phyloP scores from a whole-genome alignment of 1,139 yeast genomes.

The Scheffersomyces stambukii region DNA sequence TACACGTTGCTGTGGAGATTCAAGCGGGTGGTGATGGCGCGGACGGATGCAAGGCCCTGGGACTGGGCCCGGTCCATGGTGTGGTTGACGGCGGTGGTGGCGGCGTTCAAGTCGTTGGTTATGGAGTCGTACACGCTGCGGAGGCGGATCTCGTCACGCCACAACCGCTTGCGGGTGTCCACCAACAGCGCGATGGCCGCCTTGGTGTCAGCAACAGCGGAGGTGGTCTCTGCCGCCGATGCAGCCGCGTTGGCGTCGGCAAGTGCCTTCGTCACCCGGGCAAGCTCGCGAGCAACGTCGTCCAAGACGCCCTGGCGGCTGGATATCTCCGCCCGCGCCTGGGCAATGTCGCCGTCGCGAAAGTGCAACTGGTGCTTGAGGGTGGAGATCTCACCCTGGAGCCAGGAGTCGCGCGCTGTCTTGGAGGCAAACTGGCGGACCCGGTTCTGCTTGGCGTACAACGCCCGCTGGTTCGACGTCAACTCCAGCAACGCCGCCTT shows the following conservation, averaged over 20 bases:
- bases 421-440: slow-evolving; percentile 54
- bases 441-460: slow-evolving; percentile 74
- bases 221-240: slow-evolving; percentile 25
- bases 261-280: slow-evolving; percentile 29
- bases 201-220: slow-evolving; percentile 35
- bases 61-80: slow-evolving; percentile 74
- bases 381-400: slow-evolving; percentile 31
- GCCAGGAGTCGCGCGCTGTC: slow-evolving; percentile 66
- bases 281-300: slow-evolving; percentile 36
- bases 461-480: slow-evolving; percentile 53
- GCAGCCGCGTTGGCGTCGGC: slow-evolving; percentile 15
- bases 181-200: slow-evolving; percentile 39
- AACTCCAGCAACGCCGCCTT: slow-evolving; percentile 41
- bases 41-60: slow-evolving; percentile 66
- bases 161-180: slow-evolving; percentile 66
- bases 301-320: slow-evolving; percentile 15
- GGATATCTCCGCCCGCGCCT: slow-evolving; percentile 17
- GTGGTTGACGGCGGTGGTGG: slow-evolving; percentile 59
- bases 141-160: slow-evolving; percentile 76
- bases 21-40: slow-evolving; percentile 51
- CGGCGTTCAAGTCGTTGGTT: slow-evolving; percentile 49
- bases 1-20: slow-evolving; percentile 53
- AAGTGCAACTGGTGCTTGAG: slow-evolving; percentile 16
- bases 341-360: slow-evolving; percentile 22
- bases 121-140: slow-evolving; percentile 55